Conservation (phyloP, 306 rosid species). For the Ziziphus jujuba region DNA sequence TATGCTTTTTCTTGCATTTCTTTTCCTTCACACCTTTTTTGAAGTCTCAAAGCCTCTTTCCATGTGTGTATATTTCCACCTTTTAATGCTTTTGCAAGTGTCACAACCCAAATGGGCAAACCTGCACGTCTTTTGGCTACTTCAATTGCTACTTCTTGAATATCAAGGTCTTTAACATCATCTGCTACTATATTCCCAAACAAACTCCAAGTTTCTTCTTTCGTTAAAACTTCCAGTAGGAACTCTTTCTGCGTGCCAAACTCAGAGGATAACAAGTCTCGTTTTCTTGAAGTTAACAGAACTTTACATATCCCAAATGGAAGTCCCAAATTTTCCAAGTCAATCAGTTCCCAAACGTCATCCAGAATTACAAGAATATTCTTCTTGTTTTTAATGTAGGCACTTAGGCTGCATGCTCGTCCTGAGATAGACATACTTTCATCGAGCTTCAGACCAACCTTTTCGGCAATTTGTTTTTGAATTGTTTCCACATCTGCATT, state of each 20-base stretch:
- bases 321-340: constrained; percentile 31
- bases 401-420: not conserved
- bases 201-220: constrained; percentile 34
- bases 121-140: constrained; percentile 34
- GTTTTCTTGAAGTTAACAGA: constrained; percentile 31
- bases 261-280: constrained; percentile 14
- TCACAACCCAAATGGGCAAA: constrained; percentile 37
- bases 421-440: not conserved
- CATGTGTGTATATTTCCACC: not conserved
- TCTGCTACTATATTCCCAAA: too few species aligned
- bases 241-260: constrained; percentile 27
- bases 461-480: constrained; percentile 23
- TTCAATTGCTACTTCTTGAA: constrained; percentile 8
- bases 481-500: constrained; percentile 8
- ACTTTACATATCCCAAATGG: constrained; percentile 27
- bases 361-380: too few species aligned
- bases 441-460: constrained; percentile 22
- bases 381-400: not conserved
- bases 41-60: not conserved
- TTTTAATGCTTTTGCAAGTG: constrained; percentile 24
- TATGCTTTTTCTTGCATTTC: not conserved
- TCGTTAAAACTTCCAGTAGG: constrained; percentile 2
- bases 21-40: not conserved
- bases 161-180: not conserved
- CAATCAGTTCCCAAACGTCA: constrained; percentile 33